phyloP scores from a whole-genome alignment of 2,329 filamentous ascomycete species.

The Diaporthe sp. region DNA sequence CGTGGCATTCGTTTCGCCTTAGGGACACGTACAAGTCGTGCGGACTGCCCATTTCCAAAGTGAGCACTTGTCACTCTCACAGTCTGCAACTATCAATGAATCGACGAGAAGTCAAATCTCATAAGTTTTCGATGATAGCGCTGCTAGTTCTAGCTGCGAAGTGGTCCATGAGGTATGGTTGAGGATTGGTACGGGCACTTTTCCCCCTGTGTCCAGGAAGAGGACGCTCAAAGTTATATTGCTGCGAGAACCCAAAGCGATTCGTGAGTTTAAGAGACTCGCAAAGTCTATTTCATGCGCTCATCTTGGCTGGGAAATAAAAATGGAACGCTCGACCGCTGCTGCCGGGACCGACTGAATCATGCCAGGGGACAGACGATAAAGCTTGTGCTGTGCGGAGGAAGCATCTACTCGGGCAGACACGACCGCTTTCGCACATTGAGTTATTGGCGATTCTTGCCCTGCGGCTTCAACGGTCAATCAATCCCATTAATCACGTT shows the following conservation, averaged over 20 bases:
- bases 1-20: not conserved
- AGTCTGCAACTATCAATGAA: not conserved
- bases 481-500: not conserved
- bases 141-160: not conserved
- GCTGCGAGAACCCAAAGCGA: not conserved
- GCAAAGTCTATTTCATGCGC: not conserved
- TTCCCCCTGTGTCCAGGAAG: not conserved
- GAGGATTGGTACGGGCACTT: too few relatives aligned
- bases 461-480: not conserved
- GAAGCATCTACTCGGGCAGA: not conserved
- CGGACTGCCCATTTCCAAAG: not conserved
- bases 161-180: too few relatives aligned
- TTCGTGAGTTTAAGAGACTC: not conserved
- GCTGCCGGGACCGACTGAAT: not conserved
- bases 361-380: not conserved
- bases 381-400: not conserved
- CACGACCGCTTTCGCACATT: not conserved
- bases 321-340: slow-evolving; percentile 4
- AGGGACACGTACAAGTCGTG: not conserved
- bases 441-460: not conserved
- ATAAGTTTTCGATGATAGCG: not conserved
- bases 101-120: not conserved
- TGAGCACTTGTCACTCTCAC: not conserved
- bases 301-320: not conserved
- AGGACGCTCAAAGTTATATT: not conserved